phyloP scores from a whole-genome alignment of 2,329 filamentous ascomycete species.

The Thyridium curvatum region DNA sequence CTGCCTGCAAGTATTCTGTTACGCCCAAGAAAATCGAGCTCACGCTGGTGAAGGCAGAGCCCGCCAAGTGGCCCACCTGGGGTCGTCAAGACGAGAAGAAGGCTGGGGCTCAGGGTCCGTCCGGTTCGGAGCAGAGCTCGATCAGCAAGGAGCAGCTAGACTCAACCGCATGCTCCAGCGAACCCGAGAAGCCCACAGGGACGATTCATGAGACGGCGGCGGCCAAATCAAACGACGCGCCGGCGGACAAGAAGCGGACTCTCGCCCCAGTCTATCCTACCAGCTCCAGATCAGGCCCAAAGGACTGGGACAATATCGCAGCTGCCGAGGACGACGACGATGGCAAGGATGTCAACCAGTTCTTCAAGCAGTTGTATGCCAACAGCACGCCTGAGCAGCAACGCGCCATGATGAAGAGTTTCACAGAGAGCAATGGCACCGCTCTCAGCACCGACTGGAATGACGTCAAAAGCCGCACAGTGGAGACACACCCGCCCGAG shows the following conservation, averaged over 20 bases:
- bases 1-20: slow-evolving; percentile 13
- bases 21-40: slow-evolving; percentile 26
- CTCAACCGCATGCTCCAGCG: too few species aligned
- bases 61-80: slow-evolving; percentile 23
- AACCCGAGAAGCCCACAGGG: too few species aligned
- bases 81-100: slow-evolving; percentile 8
- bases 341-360: slow-evolving; percentile 64
- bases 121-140: neutral
- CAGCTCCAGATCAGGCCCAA: slow-evolving; percentile 74
- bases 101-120: neutral
- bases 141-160: neutral
- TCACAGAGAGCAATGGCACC: slow-evolving; percentile 88
- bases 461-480: slow-evolving; percentile 66
- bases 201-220: too few species aligned
- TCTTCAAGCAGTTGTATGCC: slow-evolving; percentile 89
- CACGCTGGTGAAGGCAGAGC: slow-evolving; percentile 17
- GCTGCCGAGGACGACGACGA: slow-evolving; percentile 46
- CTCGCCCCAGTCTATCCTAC: slow-evolving; percentile 68
- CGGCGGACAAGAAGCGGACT: neutral
- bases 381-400: slow-evolving; percentile 70
- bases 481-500: slow-evolving; percentile 69
- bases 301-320: slow-evolving; percentile 84
- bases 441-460: slow-evolving; percentile 87
- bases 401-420: slow-evolving; percentile 97
- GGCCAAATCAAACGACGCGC: neutral